phyloP scores from a whole-genome alignment of 768 basidiomycete genomes.

The Rossbeevera mucosa region DNA sequence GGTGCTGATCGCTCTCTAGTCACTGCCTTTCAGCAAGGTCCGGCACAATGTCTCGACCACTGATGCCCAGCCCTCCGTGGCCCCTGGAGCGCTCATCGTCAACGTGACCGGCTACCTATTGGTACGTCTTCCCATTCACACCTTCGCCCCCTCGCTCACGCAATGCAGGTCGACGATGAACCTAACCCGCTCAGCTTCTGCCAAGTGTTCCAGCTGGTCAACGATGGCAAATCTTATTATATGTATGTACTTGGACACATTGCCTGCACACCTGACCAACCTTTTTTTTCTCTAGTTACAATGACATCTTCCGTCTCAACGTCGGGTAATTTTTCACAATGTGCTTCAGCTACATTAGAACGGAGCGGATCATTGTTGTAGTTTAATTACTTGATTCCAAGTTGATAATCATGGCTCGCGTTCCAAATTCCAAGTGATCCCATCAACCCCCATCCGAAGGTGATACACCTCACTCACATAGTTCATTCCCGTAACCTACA shows the following conservation, averaged over 20 bases:
- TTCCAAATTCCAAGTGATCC: neutral
- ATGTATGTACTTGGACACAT: constrained; percentile 53
- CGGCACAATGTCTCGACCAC: constrained; percentile 75
- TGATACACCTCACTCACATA: constrained; percentile 10
- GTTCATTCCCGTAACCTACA: constrained; percentile 11
- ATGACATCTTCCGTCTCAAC: constrained; percentile 93
- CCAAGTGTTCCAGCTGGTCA: constrained; percentile 89
- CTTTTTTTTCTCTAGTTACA: constrained; percentile 44
- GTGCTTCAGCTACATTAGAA: constrained; percentile 1
- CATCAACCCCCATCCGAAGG: neutral
- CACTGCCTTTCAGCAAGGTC: constrained; percentile 78
- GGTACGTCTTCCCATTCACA: constrained; percentile 38
- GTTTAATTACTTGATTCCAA: neutral
- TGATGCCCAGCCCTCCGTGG: constrained; percentile 83
- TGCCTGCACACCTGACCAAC: constrained; percentile 4
- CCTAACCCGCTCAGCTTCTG: constrained; percentile 81
- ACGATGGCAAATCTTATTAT: constrained; percentile 70
- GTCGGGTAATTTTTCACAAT: constrained; percentile 38
- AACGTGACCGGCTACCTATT: constrained; percentile 84
- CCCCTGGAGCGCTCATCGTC: constrained; percentile 56
- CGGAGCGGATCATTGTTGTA: constrained; percentile 11
- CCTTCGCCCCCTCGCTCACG: constrained; percentile 3
- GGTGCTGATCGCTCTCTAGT: constrained; percentile 34
- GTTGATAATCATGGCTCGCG: neutral
- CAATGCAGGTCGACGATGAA: constrained; percentile 71